Base-by-base conservation (phyloP, 768 basidiomycete species). In the Termitomyces sp. region DNA sequence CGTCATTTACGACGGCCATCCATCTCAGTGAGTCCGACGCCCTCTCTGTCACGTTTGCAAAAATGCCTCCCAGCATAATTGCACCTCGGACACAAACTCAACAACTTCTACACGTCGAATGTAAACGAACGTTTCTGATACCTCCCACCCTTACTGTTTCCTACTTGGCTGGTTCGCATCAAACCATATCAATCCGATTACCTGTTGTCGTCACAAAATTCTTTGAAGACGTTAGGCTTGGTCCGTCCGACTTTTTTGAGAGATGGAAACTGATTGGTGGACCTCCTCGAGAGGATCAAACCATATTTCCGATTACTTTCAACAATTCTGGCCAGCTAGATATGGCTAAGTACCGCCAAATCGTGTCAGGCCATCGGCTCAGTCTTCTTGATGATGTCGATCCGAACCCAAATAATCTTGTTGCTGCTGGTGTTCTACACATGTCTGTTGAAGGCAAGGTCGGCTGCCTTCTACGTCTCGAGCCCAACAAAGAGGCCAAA, bases 231-330 rank as follows among this genome's bases (percentile, higher is more conserved):
- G 95, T 98, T 60, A 88, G 85, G 64, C 81, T 99, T 34, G 84
- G 82, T 11, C 77, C 81, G 58, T 73, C 81, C 0, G 91, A 97
- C 62, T 99, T 98, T 79, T 99, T 98, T 71, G 95, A 98, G 69
- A 78, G 97, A 50, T 99, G 97, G 97, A 95, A 93, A 70, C 73
- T 97, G 62, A 98, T 98, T 50, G 97, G 97, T 7, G 97, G 97
- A 1, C 78, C 93, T 12, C 97, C 97, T 28, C 82, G 95, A 48
- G 97, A 99, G 73, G 83, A 89, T 26, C 97, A 99, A 68, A 69
- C 72, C 45, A 78, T 99, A 53, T 97, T 97, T 70, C 86, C 93
- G 0, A 85, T 98, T 56, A 67, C 73, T 32, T 73, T 97, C 22
- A 83, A 81, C 43, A 73, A 73, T 15, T 66, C 74, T 9, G 91